Conservation (phyloP, 768 basidiomycete species). For the Dacryopinax primogenitus region DNA sequence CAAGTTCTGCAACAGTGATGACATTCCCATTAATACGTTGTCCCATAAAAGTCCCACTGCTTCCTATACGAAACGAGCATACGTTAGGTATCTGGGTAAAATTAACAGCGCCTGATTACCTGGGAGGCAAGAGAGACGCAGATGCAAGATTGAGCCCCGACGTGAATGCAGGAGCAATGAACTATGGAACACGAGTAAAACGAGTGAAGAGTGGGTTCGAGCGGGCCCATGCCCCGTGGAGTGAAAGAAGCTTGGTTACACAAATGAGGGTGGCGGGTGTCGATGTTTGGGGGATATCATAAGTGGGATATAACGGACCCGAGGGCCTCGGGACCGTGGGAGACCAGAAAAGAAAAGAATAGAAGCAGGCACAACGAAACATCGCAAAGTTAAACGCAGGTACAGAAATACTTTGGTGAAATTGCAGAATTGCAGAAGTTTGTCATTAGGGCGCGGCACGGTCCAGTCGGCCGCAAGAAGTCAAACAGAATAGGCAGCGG, state of each 20-base stretch:
- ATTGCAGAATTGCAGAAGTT: neutral
- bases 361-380: neutral
- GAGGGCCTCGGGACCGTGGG: neutral
- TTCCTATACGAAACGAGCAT: too few species aligned
- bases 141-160: neutral
- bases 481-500: neutral
- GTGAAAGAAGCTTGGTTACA: neutral
- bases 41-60: too few species aligned
- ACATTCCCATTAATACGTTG: too few species aligned
- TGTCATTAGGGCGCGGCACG: neutral
- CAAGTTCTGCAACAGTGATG: too few species aligned
- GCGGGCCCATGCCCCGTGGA: too few species aligned
- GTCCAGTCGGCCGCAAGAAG: neutral
- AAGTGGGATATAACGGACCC: neutral
- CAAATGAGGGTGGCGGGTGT: conserved; percentile 6
- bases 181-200: neutral
- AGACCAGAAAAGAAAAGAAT: neutral
- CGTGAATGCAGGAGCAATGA: neutral
- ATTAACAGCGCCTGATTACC: too few species aligned
- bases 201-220: neutral
- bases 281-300: conserved; percentile 8
- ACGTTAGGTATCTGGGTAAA: too few species aligned
- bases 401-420: neutral
- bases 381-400: neutral
- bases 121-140: too few species aligned